Percentiles rank a stretch among this genome's conserved stretches.
Conservation (phyloP, 1,139 yeast genomes). For the Kazachstania sp. region DNA sequence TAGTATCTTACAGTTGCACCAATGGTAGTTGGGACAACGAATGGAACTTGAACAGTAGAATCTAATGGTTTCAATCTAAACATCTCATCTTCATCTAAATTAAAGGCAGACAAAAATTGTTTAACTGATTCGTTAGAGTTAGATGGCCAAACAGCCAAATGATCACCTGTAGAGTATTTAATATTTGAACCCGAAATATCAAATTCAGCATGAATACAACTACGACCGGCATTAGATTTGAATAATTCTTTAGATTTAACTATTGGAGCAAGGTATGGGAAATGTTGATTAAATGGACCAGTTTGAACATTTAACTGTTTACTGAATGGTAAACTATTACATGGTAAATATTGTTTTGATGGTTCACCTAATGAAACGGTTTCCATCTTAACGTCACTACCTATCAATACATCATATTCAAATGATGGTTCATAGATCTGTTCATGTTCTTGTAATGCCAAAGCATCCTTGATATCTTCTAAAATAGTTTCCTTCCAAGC, state of each 20-base stretch:
- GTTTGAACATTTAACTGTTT: constrained; percentile 33
- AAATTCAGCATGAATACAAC: constrained; percentile 82
- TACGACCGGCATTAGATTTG: constrained; percentile 45
- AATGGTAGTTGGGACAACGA: constrained; percentile 85
- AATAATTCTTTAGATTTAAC: constrained; percentile 60
- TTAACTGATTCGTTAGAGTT: constrained; percentile 69
- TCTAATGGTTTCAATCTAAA: constrained; percentile 65
- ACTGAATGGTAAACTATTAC: constrained; percentile 27
- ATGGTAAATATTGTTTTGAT: constrained; percentile 49
- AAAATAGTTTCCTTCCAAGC: constrained; percentile 81
- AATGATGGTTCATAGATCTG: constrained; percentile 69
- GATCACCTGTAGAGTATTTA: constrained; percentile 91
- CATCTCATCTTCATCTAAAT: constrained; percentile 48
- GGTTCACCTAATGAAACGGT: constrained; percentile 70
- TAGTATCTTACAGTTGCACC: constrained; percentile 81
- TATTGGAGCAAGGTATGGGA: constrained; percentile 78
- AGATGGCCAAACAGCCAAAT: constrained; percentile 89
- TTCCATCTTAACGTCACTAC: constrained; percentile 38
- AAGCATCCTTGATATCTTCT: constrained; percentile 55
- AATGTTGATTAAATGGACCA: constrained; percentile 78
- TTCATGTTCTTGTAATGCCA: constrained; percentile 63
- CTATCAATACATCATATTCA: constrained; percentile 35
- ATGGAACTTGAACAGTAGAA: constrained; percentile 65
- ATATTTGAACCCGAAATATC: constrained; percentile 69
- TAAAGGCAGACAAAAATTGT: constrained; percentile 55